A percentile compares a stretch with the other conserved stretches of the same genome.
Evolutionary conservation across 257 asterid species (phyloP).

Genomic region (Lavandula angustifolia): DNA sequence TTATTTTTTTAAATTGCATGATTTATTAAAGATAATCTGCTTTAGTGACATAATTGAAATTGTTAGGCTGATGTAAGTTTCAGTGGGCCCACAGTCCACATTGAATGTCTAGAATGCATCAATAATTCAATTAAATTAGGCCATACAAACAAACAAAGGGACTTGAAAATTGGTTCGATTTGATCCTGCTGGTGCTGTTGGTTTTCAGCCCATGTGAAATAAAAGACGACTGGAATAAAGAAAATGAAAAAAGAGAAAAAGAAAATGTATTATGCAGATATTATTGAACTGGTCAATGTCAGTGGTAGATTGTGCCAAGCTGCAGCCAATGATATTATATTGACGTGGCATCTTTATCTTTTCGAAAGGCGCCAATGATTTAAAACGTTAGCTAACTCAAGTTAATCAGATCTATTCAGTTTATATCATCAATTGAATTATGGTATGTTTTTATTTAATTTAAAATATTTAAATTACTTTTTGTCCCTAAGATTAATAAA

Average conservation of each 20-base stretch:
- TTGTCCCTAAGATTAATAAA: no score
- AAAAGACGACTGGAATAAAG: not conserved
- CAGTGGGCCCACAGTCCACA: slow-evolving; percentile 27
- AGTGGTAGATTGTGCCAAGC: not conserved
- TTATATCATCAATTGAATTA: no score
- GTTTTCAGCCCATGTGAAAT: slow-evolving; percentile 31
- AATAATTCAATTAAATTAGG: slow-evolving; percentile 15
- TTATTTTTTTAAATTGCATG: no score
- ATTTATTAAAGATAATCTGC: no score
- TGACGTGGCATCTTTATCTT: slow-evolving; percentile 24
- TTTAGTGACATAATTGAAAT: not conserved
- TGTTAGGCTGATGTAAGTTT: not conserved
- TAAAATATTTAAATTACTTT: no score
- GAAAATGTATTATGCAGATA: no score
- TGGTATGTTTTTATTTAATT: no score
- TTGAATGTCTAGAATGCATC: slow-evolving; percentile 1
- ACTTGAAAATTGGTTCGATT: slow-evolving; percentile 4
- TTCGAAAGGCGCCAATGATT: not conserved
- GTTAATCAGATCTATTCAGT: no score
- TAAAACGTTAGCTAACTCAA: no score
- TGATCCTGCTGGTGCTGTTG: slow-evolving; percentile 21
- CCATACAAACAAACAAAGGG: not conserved
- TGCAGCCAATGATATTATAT: not conserved
- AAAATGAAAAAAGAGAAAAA: not conserved
- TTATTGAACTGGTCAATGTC: no score